Conservation (phyloP, 2,329 filamentous ascomycete genomes). For the Penicillium crustosum region DNA sequence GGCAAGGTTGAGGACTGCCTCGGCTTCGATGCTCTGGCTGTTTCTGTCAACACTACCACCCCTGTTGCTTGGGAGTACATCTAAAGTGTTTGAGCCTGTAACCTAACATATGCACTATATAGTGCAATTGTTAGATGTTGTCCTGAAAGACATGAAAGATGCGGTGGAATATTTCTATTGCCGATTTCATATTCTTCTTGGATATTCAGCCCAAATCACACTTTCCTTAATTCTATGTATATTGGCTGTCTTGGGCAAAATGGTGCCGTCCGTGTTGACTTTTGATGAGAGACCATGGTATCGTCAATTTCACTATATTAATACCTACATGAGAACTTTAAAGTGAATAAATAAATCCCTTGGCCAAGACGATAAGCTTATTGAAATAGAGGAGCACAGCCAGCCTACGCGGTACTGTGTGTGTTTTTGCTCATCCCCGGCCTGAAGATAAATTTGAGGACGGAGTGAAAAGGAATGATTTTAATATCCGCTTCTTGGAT, state of each 20-base stretch:
- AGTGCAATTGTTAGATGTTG: not conserved
- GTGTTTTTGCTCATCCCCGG: too few relatives aligned
- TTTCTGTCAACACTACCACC: conserved; percentile 21
- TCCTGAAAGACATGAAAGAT: not conserved
- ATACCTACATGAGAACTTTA: not conserved
- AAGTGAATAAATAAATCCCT: too few relatives aligned
- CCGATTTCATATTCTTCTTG: not conserved
- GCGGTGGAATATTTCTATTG: not conserved
- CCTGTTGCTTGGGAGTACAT: conserved; percentile 42
- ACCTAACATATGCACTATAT: not conserved
- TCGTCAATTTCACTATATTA: too few relatives aligned
- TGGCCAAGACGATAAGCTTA: too few relatives aligned
- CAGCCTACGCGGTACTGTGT: too few relatives aligned
- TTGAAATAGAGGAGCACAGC: too few relatives aligned
- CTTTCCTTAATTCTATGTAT: not conserved
- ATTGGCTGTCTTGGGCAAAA: not conserved
- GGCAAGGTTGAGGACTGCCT: conserved; percentile 41
- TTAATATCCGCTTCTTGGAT: too few relatives aligned
- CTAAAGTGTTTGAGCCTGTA: conserved; percentile 20
- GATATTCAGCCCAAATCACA: not conserved
- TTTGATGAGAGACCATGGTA: too few relatives aligned
- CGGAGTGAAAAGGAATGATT: too few relatives aligned
- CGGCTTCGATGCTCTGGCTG: conserved; percentile 38
- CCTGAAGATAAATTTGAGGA: too few relatives aligned
- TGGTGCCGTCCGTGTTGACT: too few relatives aligned